Base-by-base conservation (phyloP, 306 rosid genomes). In the Arachis stenosperma region DNA sequence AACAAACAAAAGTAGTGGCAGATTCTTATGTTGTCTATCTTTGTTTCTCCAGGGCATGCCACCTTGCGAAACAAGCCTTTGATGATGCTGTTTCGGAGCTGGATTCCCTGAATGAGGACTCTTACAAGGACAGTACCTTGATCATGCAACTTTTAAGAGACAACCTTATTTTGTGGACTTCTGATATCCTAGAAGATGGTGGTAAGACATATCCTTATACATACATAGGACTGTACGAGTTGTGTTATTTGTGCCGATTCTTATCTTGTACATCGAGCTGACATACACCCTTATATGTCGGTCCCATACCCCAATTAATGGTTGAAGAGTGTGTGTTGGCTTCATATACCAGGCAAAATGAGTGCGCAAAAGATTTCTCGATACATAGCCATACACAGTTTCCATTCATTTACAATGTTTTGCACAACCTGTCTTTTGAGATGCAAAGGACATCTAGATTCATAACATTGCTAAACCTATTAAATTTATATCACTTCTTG, bases 61-160 rank as follows among this genome's bases (percentile, higher is more conserved):
- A 87, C 74, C 95, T 91, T 73, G 97, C 97, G 60, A 91, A 84
- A 68, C 83, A 77, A 72, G 92, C 92, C 50, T 91, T 88, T 79
- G 92, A 87, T 77, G 97, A 88, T 69, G 95, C 90, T 69, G 86
- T 84, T 63, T 72, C 88, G 2, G 96, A 89, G 83, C 85, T 91
- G 72, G 90, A 87, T 71, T 40, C 81, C 65, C 86, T 82, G 64
- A 87, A 75, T 60, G 97, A 87, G 69, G 95, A 89, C 3, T 89
- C 89, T 13, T 85, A 91, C 90, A 91, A 87, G 79, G 92, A 91
- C 60, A 87, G 97, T 83, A 91, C 95, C 81, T 79, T 88, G 74
- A 86, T 88, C 63, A 85, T 91, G 95, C 92, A 88, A 83, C 87
- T 88, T 56, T 85, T 91, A 65, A 79, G 92, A 75, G 95, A 91